phyloP scores from a whole-genome alignment of 176 grass and related monocot species.

The Canna indica region DNA sequence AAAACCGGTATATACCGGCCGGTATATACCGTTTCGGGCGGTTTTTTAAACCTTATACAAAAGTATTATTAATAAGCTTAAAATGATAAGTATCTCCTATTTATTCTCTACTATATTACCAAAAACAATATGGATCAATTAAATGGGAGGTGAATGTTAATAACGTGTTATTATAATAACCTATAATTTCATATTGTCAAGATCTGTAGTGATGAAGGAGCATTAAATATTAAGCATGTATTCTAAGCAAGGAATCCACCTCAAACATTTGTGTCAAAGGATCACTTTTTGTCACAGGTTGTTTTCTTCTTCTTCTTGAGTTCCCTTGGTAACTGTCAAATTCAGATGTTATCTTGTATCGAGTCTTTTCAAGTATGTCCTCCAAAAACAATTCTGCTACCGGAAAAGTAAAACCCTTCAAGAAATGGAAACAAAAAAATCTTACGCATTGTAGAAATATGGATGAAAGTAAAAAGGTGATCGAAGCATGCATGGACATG shows the following conservation, averaged over 20 bases:
- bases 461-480: not conserved
- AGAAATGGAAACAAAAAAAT: slow-evolving; percentile 26
- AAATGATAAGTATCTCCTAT: not conserved
- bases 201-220: not conserved
- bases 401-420: slow-evolving; percentile 87
- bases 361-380: slow-evolving; percentile 70
- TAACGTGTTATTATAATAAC: not conserved
- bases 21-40: too few relatives aligned
- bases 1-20: too few relatives aligned
- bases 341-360: slow-evolving; percentile 71
- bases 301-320: slow-evolving; percentile 57
- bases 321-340: slow-evolving; percentile 58
- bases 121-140: not conserved
- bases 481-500: slow-evolving; percentile 10
- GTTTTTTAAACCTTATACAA: too few relatives aligned
- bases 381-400: slow-evolving; percentile 76
- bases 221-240: not conserved
- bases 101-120: not conserved
- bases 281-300: slow-evolving; percentile 52
- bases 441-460: slow-evolving; percentile 8
- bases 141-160: too few relatives aligned
- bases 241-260: slow-evolving; percentile 25
- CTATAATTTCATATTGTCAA: not conserved
- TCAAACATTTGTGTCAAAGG: slow-evolving; percentile 73
- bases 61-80: too few relatives aligned